Evolutionary conservation across 768 basidiomycete species (phyloP).

Genomic region (Macrolepiota albuminosa): DNA sequence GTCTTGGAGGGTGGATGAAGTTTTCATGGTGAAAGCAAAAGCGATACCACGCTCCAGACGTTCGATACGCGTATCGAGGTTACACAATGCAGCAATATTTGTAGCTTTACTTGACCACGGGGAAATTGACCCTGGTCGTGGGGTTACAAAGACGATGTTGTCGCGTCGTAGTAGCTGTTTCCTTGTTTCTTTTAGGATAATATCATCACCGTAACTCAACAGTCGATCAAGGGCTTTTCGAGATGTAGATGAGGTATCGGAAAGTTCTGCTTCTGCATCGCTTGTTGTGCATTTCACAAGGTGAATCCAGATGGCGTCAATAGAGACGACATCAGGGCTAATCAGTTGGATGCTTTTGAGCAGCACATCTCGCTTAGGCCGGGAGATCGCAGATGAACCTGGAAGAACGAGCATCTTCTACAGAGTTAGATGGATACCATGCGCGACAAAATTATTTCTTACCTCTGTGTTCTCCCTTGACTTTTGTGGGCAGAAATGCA

Average conservation of each 20-base stretch:
- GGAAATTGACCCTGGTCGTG: constrained; percentile 87
- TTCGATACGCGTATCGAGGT: constrained; percentile 64
- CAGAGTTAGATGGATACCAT: not conserved
- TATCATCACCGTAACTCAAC: constrained; percentile 81
- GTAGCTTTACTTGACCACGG: constrained; percentile 99
- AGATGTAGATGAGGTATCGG: constrained; percentile 35
- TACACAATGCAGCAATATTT: constrained; percentile 88
- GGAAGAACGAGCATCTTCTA: constrained; percentile 67
- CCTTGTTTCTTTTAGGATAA: constrained; percentile 41
- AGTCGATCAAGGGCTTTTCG: constrained; percentile 61
- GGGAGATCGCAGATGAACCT: constrained; percentile 74
- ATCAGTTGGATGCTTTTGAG: constrained; percentile 52
- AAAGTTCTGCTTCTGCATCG: constrained; percentile 43
- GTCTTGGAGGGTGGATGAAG: constrained; percentile 34
- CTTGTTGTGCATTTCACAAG: constrained; percentile 62
- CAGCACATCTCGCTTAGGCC: constrained; percentile 63
- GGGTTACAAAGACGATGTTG: constrained; percentile 68
- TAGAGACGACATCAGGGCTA: constrained; percentile 49
- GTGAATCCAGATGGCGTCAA: constrained; percentile 87
- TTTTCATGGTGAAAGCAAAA: constrained; percentile 52
- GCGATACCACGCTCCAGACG: constrained; percentile 83
- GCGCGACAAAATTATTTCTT: too few relatives aligned
- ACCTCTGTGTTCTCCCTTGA: constrained; percentile 1
- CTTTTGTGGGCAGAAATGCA: not conserved
- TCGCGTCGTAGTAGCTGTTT: constrained; percentile 26